phyloP scores from a whole-genome alignment of 2,329 filamentous ascomycete genomes.

The Nannizzia gypsea region DNA sequence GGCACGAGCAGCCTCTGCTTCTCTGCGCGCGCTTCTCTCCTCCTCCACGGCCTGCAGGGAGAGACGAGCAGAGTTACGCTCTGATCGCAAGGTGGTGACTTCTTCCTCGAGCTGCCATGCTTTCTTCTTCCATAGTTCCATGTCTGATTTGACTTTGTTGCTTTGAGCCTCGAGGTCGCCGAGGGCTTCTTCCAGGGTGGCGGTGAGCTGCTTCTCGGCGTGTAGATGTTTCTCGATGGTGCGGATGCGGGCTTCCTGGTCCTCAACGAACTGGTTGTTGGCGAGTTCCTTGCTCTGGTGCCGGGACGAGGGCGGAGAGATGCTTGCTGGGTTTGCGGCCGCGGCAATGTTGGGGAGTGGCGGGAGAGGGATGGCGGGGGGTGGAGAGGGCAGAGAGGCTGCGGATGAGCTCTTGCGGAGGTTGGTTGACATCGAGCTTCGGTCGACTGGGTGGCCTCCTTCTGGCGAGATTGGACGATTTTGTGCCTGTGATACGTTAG shows the following conservation, averaged over 20 bases:
- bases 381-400: conserved; percentile 77
- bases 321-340: conserved; percentile 41
- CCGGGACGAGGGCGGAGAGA: conserved; percentile 50
- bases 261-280: conserved; percentile 74
- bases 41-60: conserved; percentile 87
- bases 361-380: conserved; percentile 88
- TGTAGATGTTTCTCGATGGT: conserved; percentile 94
- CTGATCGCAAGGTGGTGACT: conserved; percentile 43
- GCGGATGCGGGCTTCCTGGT: conserved; percentile 87
- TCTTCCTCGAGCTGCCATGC: conserved; percentile 62
- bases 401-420: conserved; percentile 77
- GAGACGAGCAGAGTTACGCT: conserved; percentile 47
- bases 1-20: conserved; percentile 76
- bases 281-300: conserved; percentile 73
- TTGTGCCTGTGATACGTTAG: conserved; percentile 22
- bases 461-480: conserved; percentile 29
- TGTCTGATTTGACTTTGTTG: conserved; percentile 82
- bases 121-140: conserved; percentile 83
- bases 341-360: conserved; percentile 60
- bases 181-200: conserved; percentile 87
- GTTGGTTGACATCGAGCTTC: conserved; percentile 52
- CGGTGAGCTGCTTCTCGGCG: conserved; percentile 91
- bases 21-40: conserved; percentile 81
- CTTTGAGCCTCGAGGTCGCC: conserved; percentile 86
- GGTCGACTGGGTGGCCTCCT: conserved; percentile 31